Percentiles rank a stretch among this genome's conserved stretches.
Conservation (phyloP, 129 eudicot genomes). For the Gnaphalium uliginosum region DNA sequence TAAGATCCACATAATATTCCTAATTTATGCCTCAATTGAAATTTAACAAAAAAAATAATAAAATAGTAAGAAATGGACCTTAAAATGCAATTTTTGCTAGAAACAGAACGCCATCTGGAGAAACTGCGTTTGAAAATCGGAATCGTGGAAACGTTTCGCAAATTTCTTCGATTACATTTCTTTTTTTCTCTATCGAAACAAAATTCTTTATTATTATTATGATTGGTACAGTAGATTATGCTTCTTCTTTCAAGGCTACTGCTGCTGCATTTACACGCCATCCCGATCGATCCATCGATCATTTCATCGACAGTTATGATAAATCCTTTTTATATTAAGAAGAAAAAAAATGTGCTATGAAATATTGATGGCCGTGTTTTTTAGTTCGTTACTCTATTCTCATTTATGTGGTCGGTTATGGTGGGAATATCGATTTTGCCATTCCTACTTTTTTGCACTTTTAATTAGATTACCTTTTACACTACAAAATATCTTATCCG, state of each 20-base stretch:
- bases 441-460: background rate
- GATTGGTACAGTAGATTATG: constrained; percentile 14
- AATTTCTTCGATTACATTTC: constrained; percentile 27
- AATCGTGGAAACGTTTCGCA: constrained; percentile 31
- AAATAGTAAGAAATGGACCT: constrained; percentile 24
- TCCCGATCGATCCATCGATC: constrained; percentile 38
- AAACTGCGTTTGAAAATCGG: constrained; percentile 31
- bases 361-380: constrained; percentile 28
- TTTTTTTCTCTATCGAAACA: constrained; percentile 29
- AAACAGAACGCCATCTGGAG: constrained; percentile 37
- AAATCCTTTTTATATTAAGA: background rate
- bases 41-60: background rate
- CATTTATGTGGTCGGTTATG: constrained; percentile 17
- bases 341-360: constrained; percentile 19
- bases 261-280: constrained; percentile 52
- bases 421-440: constrained; percentile 19
- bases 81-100: constrained; percentile 41
- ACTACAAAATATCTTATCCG: too few species aligned
- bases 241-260: constrained; percentile 31
- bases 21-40: constrained; percentile 5
- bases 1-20: constrained; percentile 1
- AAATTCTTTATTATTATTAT: constrained; percentile 16
- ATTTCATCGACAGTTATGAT: constrained; percentile 24
- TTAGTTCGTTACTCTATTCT: background rate
- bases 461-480: background rate